Evolutionary conservation across 345 rosid genomes (phyloP), one percentile per base, ranked within the genome.

Genomic region (Melaleuca quinquenervia): DNA sequence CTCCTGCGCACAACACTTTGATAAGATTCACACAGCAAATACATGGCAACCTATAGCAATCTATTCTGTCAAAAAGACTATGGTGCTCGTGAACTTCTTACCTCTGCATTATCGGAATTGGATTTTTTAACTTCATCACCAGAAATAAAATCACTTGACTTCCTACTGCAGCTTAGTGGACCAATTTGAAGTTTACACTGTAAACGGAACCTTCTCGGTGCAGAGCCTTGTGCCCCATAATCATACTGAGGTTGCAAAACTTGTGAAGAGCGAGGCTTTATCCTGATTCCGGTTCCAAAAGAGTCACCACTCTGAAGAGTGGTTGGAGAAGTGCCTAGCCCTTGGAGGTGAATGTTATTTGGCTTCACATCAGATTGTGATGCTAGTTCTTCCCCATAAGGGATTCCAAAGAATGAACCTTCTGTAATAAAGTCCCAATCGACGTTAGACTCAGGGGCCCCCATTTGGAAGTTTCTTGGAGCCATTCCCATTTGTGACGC

Each of bases 161-260:
- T 53, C 49, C 50, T 48, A 32, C 44, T 27, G 82, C 84, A 84
- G 58, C 44, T 48, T 51, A 80, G 27, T 9, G 86, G 78, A 82
- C 88, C 88, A 15, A 87, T 84, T 62, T 87, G 84, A 87, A 87
- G 86, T 62, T 54, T 84, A 36, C 80, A 6, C 89, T 94, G 94
- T 74, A 95, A 88, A 76, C 86, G 93, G 58, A 94, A 1, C 88
- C 98, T 94, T 91, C 94, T 93, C 3, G 90, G 45, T 15, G 95
- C 98, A 83, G 70, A 49, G 55, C 96, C 98, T 84, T 94, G 99
- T 1, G 6, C 15, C 75, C 16, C 29, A 80, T 18, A 20, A 74
- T 74, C 85, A 62, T 9, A 32, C 52, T 26, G 55, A 20, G 85
- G 85, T 74, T 84, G 86, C 27, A 14, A 58, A 88, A 52, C 54